Evolutionary conservation across 805 yeast species (phyloP), one percentile per base, ranked within the genome.

Genomic region (Candida yuanshanica): DNA sequence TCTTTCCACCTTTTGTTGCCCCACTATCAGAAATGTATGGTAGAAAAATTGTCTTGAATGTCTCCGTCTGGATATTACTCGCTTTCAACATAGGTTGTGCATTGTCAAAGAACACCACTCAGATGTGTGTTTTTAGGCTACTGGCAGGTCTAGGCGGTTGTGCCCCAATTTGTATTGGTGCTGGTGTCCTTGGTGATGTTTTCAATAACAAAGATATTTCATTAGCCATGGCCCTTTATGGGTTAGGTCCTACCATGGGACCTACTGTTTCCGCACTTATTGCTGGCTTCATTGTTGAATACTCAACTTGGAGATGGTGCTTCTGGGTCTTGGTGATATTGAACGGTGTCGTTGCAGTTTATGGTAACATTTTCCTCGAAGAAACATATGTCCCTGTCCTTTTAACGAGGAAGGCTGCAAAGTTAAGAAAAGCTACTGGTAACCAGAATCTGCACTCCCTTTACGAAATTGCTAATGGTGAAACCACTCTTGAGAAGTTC

Each of bases 141-240:
- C 54, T 81, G 2, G 82, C 83, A 2, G 89, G 89, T 3, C 57
- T 74, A n/a, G 77, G 79, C 38, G 85, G 83, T 7, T 73, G 81
- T 39, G 80, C 84, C 0, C 82, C 88, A 2, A 62, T 81, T 27
- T 77, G 80, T 35, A 80, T 80, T 8, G 86, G 85, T 20, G 84
- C 85, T 1, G 88, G 87, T 17, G 73, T 77, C 7, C 60, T 82
- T 33, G 78, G 83, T 16, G 89, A 82, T 52, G 52, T 81, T 45
- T 81, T 69, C 53, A 65, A 65, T 38, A 75, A 72, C 44, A 55
- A 64, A 36, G 67, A 72, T 25, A 67, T 87, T 38, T 76, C 74
- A 38, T 55, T 64, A 27, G 83, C 83, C 1, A 63, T 80, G 65
- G 76, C 82, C 2, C 59, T 75, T 8, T 80, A 72, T 54, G 64